These are phyloP conservation scores for Metschnikowia rubicola DNA, from an alignment of 805 yeast genomes.

Conservation along the genomic window DNA sequence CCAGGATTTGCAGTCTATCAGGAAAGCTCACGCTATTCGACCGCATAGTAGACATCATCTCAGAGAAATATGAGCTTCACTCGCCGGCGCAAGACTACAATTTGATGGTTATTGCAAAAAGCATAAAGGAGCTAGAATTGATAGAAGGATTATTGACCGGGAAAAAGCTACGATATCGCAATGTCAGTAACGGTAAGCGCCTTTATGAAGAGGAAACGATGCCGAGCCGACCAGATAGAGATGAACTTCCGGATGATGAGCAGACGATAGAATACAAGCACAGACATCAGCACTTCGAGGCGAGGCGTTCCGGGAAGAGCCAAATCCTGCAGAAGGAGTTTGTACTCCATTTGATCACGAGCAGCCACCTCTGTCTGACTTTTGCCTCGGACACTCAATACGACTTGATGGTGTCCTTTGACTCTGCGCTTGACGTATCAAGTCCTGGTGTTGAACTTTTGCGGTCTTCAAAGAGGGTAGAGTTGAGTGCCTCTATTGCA, in stretches of 20 bases:
- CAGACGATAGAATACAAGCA: constrained; percentile 9
- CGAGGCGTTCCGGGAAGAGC: neutral
- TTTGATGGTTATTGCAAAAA: constrained; percentile 51
- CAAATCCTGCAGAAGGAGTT: constrained; percentile 1
- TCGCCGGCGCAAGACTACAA: constrained; percentile 14
- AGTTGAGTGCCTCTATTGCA: neutral
- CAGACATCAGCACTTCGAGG: constrained; percentile 6
- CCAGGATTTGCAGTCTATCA: constrained; percentile 48
- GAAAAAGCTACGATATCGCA: constrained; percentile 56
- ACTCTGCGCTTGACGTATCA: constrained; percentile 27
- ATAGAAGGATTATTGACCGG: constrained; percentile 80
- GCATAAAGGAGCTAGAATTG: constrained; percentile 68
- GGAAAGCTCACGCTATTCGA: constrained; percentile 60
- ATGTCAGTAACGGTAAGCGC: constrained; percentile 61
- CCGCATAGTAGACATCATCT: constrained; percentile 38
- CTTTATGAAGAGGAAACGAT: constrained; percentile 39
- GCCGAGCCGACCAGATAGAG: constrained; percentile 1
- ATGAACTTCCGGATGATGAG: constrained; percentile 13
- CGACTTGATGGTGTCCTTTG: constrained; percentile 37
- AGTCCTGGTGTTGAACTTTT: constrained; percentile 37
- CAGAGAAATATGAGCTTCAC: constrained; percentile 19
- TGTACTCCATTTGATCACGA: constrained; percentile 15
- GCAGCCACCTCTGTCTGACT: constrained; percentile 15
- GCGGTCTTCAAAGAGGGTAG: constrained; percentile 16
- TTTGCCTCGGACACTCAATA: constrained; percentile 14